Evolutionary conservation across 2,329 filamentous ascomycete genomes (phyloP).

Genomic region (Rutstroemia sp.): DNA sequence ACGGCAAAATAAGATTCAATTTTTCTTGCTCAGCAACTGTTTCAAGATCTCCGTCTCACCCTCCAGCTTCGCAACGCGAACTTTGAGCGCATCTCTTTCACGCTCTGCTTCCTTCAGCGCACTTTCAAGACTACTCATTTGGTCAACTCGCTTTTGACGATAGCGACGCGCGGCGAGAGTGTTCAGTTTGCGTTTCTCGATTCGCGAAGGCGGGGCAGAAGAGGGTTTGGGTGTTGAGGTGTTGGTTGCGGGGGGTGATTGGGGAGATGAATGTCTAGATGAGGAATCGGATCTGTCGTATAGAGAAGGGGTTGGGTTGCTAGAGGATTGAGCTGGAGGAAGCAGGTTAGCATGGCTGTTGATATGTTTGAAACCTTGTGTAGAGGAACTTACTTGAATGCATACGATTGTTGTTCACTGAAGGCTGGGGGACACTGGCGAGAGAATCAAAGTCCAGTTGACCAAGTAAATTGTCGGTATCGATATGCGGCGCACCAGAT

Average conservation of each 20-base stretch:
- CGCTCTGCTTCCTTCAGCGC: slow-evolving; percentile 49
- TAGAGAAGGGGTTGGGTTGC: not conserved
- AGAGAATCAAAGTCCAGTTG: slow-evolving; percentile 6
- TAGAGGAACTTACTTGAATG: not conserved
- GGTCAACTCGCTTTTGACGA: slow-evolving; percentile 62
- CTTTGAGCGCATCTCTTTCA: slow-evolving; percentile 56
- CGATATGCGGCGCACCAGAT: slow-evolving; percentile 3
- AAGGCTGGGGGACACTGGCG: slow-evolving; percentile 4
- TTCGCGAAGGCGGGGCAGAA: slow-evolving; percentile 6
- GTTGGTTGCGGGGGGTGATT: not conserved
- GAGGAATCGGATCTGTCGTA: not conserved
- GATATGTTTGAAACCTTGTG: not conserved
- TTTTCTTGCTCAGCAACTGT: slow-evolving; percentile 33
- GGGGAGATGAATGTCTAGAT: slow-evolving; percentile 1
- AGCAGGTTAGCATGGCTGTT: not conserved
- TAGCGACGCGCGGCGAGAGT: slow-evolving; percentile 66
- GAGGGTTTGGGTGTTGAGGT: slow-evolving; percentile 5
- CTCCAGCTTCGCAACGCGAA: slow-evolving; percentile 56
- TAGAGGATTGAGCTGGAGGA: not conserved
- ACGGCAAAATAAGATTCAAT: slow-evolving; percentile 1
- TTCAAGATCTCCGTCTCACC: slow-evolving; percentile 56
- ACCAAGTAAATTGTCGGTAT: slow-evolving; percentile 1
- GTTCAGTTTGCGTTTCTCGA: slow-evolving; percentile 55
- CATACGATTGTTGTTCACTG: slow-evolving; percentile 1
- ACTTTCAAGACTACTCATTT: slow-evolving; percentile 53